Evolutionary conservation across 441 rosid species (phyloP), one percentile per base, ranked within the genome.

Genomic region (Populus hybrid): DNA sequence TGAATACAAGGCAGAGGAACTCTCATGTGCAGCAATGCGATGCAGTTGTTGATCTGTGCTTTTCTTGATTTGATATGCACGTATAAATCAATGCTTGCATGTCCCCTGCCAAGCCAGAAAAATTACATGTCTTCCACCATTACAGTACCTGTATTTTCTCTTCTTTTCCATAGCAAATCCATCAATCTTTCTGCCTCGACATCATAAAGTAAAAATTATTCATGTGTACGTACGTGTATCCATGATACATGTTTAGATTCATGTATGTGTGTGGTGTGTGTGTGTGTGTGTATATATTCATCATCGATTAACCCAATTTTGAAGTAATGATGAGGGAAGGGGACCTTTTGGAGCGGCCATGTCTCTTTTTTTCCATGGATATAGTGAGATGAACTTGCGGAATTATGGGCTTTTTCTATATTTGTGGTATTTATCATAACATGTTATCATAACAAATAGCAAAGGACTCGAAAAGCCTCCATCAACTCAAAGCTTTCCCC

Each of bases 391-490:
- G 3, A 40, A 54, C 32, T 28, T 72, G 78, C 74, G 74, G 50
- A 46, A 78, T 76, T 73, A 75, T 10, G 76, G 76, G 64, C 57
- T 67, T 72, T 66, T 0, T 3, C 6, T 63, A 16, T 23, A 18
- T 74, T 6, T 79, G 38, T 38, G 73, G 26, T 14, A 67, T 73
- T 26, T 50, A n/a, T 76, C 36, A 69, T 59, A 8, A 65, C 61
- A 28, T 7, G 32, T 21, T 65, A 74, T 74, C 73, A 77, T 80
- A 35, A 21, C 40, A 68, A 38, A 11, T 10, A 6, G n/a, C 12
- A n/a, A 64, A 50, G 79, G 65, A 57, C 34, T 30, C 20, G 64
- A 77, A 63, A 79, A 78, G 77, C 74, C 73, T 70, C 69, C 28
- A 65, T 77, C 77, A 63, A 46, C 40, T 67, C 73, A 34, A 9